These are phyloP conservation scores for Boechera retrofracta DNA, from an alignment of 345 rosid genomes.

Conservation along the genomic window DNA sequence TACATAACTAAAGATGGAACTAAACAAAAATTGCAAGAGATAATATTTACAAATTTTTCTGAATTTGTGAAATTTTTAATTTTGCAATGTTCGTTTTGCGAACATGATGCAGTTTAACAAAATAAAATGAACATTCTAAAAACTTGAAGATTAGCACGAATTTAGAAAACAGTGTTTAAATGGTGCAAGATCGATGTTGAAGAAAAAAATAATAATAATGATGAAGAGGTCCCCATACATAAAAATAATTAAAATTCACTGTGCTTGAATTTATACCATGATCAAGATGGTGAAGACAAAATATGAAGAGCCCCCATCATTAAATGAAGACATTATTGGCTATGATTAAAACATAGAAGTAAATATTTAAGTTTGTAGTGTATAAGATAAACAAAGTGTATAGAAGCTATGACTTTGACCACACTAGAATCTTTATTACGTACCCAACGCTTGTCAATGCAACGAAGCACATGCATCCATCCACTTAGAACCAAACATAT, in stretches of 20 bases:
- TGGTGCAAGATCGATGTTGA: not conserved
- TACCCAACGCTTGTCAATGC: constrained; percentile 32
- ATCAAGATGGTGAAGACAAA: constrained; percentile 15
- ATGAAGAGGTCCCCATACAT: constrained; percentile 25
- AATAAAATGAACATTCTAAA: not conserved
- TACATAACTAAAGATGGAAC: not conserved
- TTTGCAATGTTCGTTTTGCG: not conserved
- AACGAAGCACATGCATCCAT: constrained; percentile 42
- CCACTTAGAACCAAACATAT: constrained; percentile 34
- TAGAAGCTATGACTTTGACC: constrained; percentile 41
- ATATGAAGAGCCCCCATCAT: constrained; percentile 31
- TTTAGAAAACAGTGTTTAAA: not conserved
- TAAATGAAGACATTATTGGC: constrained; percentile 37
- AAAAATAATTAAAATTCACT: constrained; percentile 28
- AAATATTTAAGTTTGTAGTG: constrained; percentile 20
- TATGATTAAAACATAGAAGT: constrained; percentile 38
- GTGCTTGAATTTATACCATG: constrained; percentile 28
- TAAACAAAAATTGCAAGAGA: not conserved
- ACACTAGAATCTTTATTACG: constrained; percentile 35
- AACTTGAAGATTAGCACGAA: not conserved
- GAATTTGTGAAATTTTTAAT: not conserved
- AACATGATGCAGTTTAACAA: not conserved
- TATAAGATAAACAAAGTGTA: constrained; percentile 25
- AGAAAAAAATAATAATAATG: not conserved
- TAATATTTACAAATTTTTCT: not conserved